Base-by-base conservation (phyloP, 129 eudicot genomes). In the Smallanthus sonchifolius region DNA sequence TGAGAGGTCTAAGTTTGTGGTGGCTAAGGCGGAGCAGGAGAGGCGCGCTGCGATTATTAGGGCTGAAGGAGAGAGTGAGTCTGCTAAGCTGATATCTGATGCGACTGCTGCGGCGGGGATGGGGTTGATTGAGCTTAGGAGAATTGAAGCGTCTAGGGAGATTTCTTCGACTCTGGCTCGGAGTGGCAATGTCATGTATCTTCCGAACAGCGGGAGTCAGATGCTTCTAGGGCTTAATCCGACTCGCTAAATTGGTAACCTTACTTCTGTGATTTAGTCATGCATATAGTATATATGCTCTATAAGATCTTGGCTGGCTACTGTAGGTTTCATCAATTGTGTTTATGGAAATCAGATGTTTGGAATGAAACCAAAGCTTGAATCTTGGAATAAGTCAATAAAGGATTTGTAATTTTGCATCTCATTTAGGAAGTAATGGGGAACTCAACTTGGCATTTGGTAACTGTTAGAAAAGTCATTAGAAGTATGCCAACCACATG, bases 51-150 rank as follows among this genome's bases (percentile, higher is more conserved):
- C 98, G 0, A 84, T 92, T 61, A 89, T 92, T 38, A 86, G 98
- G 86, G 96, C 98, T 0, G 98, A 92, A 63, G 98, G 98, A 14
- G 98, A 92, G 81, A 92, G 98, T 66, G 96, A 92, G 81, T 75
- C 92, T 73, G 98, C 98, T 19, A 92, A 89, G 88, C 64, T 92
- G 77, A 92, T 92, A 68, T 89, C 96, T 1, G 96, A 92, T 70
- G 98, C 98, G 1, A 92, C 98, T 40, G 72, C 76, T 35, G 85
- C 89, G 0, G 88, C 98, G 42, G 98, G 98, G 0, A 92, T 75
- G 81, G 96, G 96, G 7, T 76, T 92, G 90, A 87, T 92, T 37
- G 98, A 92, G 92, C 92, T 92, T 6, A 89, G 98, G 90, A 92
- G 83, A 81, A 92, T 92, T 67, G 96, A 92, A 70, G 98, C 98